A percentile compares a stretch with the other conserved stretches of the same genome.
phyloP scores from a whole-genome alignment of 2,329 filamentous ascomycete genomes.

The Aspergillus felis region DNA sequence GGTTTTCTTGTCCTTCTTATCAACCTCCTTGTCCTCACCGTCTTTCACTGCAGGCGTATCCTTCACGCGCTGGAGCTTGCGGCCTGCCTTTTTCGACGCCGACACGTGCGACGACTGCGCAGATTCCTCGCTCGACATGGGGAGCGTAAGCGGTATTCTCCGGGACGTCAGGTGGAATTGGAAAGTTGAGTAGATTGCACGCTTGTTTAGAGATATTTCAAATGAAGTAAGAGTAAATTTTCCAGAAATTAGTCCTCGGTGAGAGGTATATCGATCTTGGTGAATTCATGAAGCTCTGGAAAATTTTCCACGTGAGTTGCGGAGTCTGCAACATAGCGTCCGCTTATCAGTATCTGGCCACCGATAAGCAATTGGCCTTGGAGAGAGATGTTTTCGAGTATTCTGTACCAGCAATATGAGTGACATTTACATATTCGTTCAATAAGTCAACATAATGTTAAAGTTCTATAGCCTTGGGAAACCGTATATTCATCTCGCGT shows the following conservation, averaged over 20 bases:
- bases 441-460: neutral
- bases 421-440: neutral
- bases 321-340: neutral
- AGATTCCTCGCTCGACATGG: conserved; percentile 21
- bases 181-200: conserved; percentile 1
- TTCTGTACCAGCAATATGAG: neutral
- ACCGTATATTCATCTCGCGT: conserved; percentile 14
- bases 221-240: neutral
- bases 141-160: neutral
- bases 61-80: conserved; percentile 56
- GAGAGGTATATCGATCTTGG: neutral
- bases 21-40: conserved; percentile 6
- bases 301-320: conserved; percentile 16
- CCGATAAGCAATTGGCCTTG: neutral
- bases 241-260: neutral
- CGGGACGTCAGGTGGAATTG: neutral
- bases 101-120: conserved; percentile 35
- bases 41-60: conserved; percentile 20
- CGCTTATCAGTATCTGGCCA: neutral
- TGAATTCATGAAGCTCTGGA: conserved; percentile 3
- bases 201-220: neutral
- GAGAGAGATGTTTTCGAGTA: neutral
- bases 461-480: neutral
- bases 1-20: neutral
- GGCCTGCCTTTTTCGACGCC: conserved; percentile 58